These are phyloP conservation scores for Acanthamoeba lenticulata DNA, from an alignment of 208 protist species.

Conservation along the genomic window DNA sequence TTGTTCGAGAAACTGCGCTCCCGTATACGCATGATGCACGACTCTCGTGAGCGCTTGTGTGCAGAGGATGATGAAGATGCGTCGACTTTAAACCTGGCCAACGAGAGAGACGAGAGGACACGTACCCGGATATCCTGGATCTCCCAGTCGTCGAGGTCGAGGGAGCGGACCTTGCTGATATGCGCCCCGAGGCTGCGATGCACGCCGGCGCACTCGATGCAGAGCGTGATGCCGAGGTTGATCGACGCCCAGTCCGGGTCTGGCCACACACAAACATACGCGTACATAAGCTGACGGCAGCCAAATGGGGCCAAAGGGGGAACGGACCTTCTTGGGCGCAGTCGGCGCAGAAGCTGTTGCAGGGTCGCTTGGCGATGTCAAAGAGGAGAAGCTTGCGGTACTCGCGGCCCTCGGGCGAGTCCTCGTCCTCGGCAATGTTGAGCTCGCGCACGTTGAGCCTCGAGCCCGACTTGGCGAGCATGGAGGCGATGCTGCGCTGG, in stretches of 20 bases:
- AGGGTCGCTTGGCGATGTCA: constrained; percentile 4
- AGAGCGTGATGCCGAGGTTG: constrained; percentile 86
- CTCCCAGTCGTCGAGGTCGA: constrained; percentile 49
- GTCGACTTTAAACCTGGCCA: background rate
- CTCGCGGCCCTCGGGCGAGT: background rate
- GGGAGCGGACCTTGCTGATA: constrained; percentile 79
- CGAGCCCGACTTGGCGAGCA: constrained; percentile 49
- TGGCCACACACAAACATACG: background rate
- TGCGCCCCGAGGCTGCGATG: constrained; percentile 83
- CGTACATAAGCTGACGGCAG: background rate
- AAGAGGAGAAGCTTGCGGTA: constrained; percentile 9
- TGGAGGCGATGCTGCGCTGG: constrained; percentile 23
- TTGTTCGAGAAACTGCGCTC: constrained; percentile 21
- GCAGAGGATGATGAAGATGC: background rate
- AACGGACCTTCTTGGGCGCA: background rate
- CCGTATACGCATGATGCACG: no score
- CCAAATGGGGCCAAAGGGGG: background rate
- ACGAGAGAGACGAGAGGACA: background rate
- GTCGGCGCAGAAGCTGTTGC: constrained; percentile 57
- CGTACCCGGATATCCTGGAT: constrained; percentile 24
- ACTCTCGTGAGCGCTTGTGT: no score
- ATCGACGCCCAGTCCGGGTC: constrained; percentile 82
- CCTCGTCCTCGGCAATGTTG: constrained; percentile 12
- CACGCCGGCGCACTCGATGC: constrained; percentile 84
- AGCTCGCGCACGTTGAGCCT: background rate